Base-by-base conservation (phyloP, 1,139 yeast genomes). In the Debaryomyces sp. region DNA sequence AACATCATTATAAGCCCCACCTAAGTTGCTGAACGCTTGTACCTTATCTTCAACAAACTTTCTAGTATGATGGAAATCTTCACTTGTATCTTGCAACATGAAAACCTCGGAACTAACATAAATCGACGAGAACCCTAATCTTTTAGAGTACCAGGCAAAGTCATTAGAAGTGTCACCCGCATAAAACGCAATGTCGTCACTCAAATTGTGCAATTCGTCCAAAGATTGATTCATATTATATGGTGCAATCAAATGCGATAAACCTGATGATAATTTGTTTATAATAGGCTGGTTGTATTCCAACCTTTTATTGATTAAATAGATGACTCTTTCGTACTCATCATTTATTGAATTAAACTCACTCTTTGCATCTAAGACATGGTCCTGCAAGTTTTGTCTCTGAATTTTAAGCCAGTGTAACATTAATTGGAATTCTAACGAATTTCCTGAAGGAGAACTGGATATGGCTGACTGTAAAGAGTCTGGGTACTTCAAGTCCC, bases 101-200 rank as follows among this genome's bases (percentile, higher is more conserved):
- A 81, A 89, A 53, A 90, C 70, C 64, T 94, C 97, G 35, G 85
- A 65, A 32, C 86, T 77, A 1, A 88, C 87, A 62, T 88, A 90
- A 4, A 88, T 79, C 0, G 87, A 75, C 17, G 90, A 78, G 26
- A 92, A 65, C 5, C 89, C 79, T 24, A 85, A 71, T 55, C 98
- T 75, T 63, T 91, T 89, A n/a, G 96, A 74, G 65, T 94, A 94
- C 99, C 99, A 94, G 2, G 89, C 86, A 65, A 89, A 85, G 65
- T 90, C 97, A 51, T 86, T 81, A n/a, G 95, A 82, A 47, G 75
- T 69, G 62, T 92, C 97, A 3, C 92, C 95, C 0, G 96, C 84
- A 57, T 83, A 83, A 66, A 71, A 90, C 46, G 90, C 82, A 54
- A 94, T 77, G 62, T 94, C 98, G 66, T 94, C 97, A 15, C 91